These are phyloP conservation scores for Tarenaya hassleriana DNA, from an alignment of 345 rosid genomes.

Conservation along the genomic window DNA sequence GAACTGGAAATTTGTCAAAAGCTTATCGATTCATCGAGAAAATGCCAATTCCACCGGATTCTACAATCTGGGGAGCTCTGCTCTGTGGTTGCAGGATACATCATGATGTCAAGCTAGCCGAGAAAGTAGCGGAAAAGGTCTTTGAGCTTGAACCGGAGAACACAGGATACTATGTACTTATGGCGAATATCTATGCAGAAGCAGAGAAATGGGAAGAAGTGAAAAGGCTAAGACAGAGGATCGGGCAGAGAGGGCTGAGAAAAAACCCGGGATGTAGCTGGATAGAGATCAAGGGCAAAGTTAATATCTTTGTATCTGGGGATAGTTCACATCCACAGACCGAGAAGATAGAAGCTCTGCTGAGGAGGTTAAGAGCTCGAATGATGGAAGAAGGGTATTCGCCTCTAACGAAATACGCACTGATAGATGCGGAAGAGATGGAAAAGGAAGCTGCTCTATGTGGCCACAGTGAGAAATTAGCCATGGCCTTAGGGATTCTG, in stretches of 20 bases:
- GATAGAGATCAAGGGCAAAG: conserved; percentile 60
- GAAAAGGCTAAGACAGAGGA: conserved; percentile 42
- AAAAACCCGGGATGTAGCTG: conserved; percentile 79
- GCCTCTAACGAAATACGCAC: conserved; percentile 41
- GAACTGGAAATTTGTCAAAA: conserved; percentile 42
- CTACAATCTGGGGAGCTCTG: conserved; percentile 68
- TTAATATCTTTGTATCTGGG: conserved; percentile 56
- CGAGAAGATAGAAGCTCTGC: conserved; percentile 36
- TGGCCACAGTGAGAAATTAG: conserved; percentile 72
- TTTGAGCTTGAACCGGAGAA: conserved; percentile 62
- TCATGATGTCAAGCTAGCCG: conserved; percentile 57
- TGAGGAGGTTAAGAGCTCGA: conserved; percentile 39
- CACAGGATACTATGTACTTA: conserved; percentile 58
- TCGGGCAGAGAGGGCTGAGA: conserved; percentile 39
- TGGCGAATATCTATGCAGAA: conserved; percentile 66
- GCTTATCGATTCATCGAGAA: conserved; percentile 49
- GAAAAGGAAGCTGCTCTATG: conserved; percentile 60
- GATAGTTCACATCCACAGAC: conserved; percentile 52
- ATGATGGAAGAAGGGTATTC: conserved; percentile 49
- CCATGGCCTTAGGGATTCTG: conserved; percentile 56
- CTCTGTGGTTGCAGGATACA: conserved; percentile 66
- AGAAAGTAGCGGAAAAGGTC: conserved; percentile 56
- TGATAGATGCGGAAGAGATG: conserved; percentile 62
- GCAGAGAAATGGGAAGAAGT: conserved; percentile 70
- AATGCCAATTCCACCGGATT: conserved; percentile 68